Evolutionary conservation across 2,329 filamentous ascomycete species (phyloP).

Genomic region (Stemphylium beticola): DNA sequence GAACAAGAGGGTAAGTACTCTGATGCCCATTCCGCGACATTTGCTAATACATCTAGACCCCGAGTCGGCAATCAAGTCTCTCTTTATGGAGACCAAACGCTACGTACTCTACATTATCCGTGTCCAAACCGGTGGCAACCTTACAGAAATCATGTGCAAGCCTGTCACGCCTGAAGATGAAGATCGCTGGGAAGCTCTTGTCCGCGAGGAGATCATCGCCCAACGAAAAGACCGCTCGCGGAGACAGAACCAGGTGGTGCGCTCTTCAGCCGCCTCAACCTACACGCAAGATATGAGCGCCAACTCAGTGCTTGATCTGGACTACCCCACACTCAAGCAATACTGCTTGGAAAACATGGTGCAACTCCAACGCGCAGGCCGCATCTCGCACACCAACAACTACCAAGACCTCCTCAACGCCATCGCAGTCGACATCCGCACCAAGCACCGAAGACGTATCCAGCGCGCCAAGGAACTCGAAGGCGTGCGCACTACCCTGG

Average conservation of each 20-base stretch:
- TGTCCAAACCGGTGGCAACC: conserved; percentile 86
- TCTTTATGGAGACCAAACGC: conserved; percentile 98
- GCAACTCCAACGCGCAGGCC: conserved; percentile 81
- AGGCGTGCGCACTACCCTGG: conserved; percentile 75
- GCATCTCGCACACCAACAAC: conserved; percentile 83
- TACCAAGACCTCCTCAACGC: conserved; percentile 99
- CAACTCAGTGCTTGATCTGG: conserved; percentile 77
- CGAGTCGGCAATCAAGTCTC: conserved; percentile 85
- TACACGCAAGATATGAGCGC: conserved; percentile 62
- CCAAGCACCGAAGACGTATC: conserved; percentile 90
- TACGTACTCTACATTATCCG: conserved; percentile 98
- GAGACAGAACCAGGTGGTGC: conserved; percentile 58
- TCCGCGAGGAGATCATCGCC: conserved; percentile 76
- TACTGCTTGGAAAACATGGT: conserved; percentile 94
- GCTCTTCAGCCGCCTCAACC: conserved; percentile 86
- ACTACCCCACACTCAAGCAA: conserved; percentile 91
- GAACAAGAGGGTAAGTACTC: conserved; percentile 71
- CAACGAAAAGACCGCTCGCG: conserved; percentile 55
- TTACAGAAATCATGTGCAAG: conserved; percentile 95
- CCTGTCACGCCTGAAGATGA: conserved; percentile 88
- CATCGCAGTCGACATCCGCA: conserved; percentile 94
- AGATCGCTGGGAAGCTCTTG: conserved; percentile 79
- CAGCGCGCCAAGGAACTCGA: conserved; percentile 92
- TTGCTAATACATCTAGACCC: conserved; percentile 66
- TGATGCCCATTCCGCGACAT: not conserved